Conservation (phyloP, 2,329 filamentous ascomycete species). For the Didymellaceae sp. region DNA sequence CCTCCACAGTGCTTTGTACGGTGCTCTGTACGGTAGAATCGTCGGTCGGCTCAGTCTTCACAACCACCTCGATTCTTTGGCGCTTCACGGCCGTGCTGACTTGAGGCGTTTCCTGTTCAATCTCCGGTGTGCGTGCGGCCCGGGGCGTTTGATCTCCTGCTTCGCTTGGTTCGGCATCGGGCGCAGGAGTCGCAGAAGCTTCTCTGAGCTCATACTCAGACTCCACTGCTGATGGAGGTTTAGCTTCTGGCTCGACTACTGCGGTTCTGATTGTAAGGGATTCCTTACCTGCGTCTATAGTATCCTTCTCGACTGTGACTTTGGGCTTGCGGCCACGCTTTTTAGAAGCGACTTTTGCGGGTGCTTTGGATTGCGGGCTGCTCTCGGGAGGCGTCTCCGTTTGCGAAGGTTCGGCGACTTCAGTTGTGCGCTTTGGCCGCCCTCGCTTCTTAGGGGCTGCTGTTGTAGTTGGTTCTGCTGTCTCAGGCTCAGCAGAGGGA, state of each 20-base stretch:
- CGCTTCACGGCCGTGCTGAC: conserved; percentile 60
- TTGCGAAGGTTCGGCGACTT: conserved; percentile 65
- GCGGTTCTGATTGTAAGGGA: conserved; percentile 60
- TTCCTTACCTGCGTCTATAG: conserved; percentile 50
- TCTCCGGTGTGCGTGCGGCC: conserved; percentile 6
- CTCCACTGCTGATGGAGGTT: conserved; percentile 63
- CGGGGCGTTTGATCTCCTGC: conserved; percentile 10
- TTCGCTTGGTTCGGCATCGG: conserved; percentile 7
- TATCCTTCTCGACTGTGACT: conserved; percentile 48
- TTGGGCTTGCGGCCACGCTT: conserved; percentile 64
- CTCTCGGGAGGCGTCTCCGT: conserved; percentile 65
- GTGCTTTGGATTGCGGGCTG: conserved; percentile 46
- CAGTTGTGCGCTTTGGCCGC: conserved; percentile 54
- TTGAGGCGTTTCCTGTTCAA: conserved; percentile 8
- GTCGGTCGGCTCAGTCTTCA: conserved; percentile 55
- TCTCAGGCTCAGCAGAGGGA: conserved; percentile 29
- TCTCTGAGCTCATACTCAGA: conserved; percentile 49
- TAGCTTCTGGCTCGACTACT: conserved; percentile 64
- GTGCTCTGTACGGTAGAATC: conserved; percentile 62
- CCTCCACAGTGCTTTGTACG: conserved; percentile 69
- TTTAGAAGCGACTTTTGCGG: conserved; percentile 53
- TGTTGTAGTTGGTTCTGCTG: conserved; percentile 36
- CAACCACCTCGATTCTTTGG: conserved; percentile 4
- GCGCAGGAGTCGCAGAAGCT: conserved; percentile 4
- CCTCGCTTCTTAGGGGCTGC: conserved; percentile 40